Conservation (phyloP, 192 early-diverging fungal species). For the Borealophlyctis nickersoniae region DNA sequence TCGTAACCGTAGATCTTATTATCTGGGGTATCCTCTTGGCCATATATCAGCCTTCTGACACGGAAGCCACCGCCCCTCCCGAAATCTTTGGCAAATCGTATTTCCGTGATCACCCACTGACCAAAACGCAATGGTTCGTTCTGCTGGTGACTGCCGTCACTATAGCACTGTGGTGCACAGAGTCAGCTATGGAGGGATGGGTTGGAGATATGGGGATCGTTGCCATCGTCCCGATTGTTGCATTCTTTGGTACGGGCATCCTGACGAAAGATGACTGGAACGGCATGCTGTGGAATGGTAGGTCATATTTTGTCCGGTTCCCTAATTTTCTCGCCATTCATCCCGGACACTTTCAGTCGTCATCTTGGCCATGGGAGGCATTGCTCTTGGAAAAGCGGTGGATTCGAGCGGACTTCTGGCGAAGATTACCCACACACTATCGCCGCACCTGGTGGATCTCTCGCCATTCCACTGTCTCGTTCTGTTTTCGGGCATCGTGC, state of each 20-base stretch:
- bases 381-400: conserved; percentile 89
- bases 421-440: conserved; percentile 72
- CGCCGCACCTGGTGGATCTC: conserved; percentile 59
- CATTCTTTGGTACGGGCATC: conserved; percentile 85
- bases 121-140: conserved; percentile 73
- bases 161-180: conserved; percentile 87
- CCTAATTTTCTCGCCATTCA: not conserved
- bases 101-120: conserved; percentile 39
- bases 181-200: conserved; percentile 64
- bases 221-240: conserved; percentile 85
- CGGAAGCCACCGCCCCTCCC: conserved; percentile 21
- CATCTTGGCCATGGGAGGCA: conserved; percentile 90
- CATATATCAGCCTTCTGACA: conserved; percentile 66
- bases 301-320: conserved; percentile 46
- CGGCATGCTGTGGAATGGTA: conserved; percentile 91
- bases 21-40: conserved; percentile 81
- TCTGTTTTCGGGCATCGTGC: conserved; percentile 73
- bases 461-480: conserved; percentile 69
- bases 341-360: conserved; percentile 30
- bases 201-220: conserved; percentile 96
- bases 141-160: conserved; percentile 68
- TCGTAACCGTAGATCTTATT: conserved; percentile 69
- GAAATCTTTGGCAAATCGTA: conserved; percentile 32
- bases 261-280: conserved; percentile 96
- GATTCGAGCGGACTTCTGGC: conserved; percentile 80